Conservation (phyloP, 73 alveolate species). For the Halteria grandinella region DNA sequence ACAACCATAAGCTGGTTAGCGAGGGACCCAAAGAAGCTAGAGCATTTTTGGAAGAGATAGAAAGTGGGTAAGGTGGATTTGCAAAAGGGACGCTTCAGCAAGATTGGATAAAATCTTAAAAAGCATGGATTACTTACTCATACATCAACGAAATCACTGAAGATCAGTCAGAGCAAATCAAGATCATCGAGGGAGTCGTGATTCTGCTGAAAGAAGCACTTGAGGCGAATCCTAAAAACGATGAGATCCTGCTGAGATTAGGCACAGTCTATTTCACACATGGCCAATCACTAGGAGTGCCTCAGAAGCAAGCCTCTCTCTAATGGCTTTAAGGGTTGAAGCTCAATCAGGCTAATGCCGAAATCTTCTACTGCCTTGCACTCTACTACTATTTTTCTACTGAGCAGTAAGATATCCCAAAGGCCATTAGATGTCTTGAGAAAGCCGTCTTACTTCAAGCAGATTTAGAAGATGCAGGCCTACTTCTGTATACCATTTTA, state of each 20-base stretch:
- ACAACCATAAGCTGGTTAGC: background rate
- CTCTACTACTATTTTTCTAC: slow-evolving; percentile 10
- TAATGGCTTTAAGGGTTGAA: slow-evolving; percentile 15
- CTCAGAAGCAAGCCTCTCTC: background rate
- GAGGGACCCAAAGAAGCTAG: slow-evolving; percentile 19
- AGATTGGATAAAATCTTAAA: slow-evolving; percentile 23
- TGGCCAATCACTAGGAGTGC: background rate
- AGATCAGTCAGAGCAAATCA: background rate
- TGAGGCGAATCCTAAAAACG: background rate
- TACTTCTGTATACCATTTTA: background rate
- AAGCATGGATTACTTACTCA: slow-evolving; percentile 28
- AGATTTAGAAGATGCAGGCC: slow-evolving; percentile 25
- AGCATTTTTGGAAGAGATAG: slow-evolving; percentile 1
- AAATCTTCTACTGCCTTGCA: slow-evolving; percentile 4
- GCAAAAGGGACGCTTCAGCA: background rate
- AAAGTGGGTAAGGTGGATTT: too few relatives aligned
- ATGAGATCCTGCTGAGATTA: background rate
- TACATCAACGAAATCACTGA: background rate
- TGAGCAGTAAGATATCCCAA: background rate
- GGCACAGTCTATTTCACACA: slow-evolving; percentile 4
- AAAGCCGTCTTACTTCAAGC: slow-evolving; percentile 5
- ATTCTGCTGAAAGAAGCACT: slow-evolving; percentile 17
- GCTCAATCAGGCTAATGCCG: slow-evolving; percentile 13
- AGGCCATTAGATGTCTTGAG: slow-evolving; percentile 4
- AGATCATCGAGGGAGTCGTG: background rate